A percentile compares a stretch with the other conserved stretches of the same genome.
These are phyloP conservation scores for Entomortierella beljakovae DNA, from an alignment of 192 early-diverging fungal species.

Conservation along the genomic window DNA sequence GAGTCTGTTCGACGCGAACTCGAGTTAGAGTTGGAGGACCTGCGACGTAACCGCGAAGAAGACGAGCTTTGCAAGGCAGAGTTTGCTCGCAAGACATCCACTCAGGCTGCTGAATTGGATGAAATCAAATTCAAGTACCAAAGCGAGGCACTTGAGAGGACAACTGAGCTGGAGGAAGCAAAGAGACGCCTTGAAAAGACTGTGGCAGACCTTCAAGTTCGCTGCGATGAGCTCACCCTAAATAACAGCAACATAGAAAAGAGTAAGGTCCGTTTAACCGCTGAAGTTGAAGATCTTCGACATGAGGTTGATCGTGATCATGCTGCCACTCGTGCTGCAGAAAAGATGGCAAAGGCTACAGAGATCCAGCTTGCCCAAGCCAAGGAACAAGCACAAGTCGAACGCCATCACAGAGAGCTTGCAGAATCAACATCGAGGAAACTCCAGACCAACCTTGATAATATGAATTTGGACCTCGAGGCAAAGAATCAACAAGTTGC, in stretches of 20 bases:
- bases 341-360: constrained; percentile 68
- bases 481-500: constrained; percentile 64
- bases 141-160: constrained; percentile 38
- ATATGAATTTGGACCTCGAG: constrained; percentile 69
- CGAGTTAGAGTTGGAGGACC: constrained; percentile 45
- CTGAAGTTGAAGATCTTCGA: constrained; percentile 82
- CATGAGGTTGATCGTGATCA: constrained; percentile 83
- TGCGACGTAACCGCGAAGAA: constrained; percentile 32
- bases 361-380: constrained; percentile 65
- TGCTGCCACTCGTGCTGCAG: constrained; percentile 72
- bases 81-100: constrained; percentile 34
- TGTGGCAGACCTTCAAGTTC: constrained; percentile 38
- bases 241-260: constrained; percentile 74
- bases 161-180: constrained; percentile 58
- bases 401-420: constrained; percentile 67
- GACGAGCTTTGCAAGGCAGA: constrained; percentile 50
- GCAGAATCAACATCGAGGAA: constrained; percentile 71
- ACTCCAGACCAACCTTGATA: constrained; percentile 67
- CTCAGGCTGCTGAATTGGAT: constrained; percentile 65
- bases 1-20: constrained; percentile 39
- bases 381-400: constrained; percentile 68
- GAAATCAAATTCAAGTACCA: constrained; percentile 74
- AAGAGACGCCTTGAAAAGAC: constrained; percentile 56
- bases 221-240: constrained; percentile 64
- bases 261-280: constrained; percentile 69